phyloP scores from a whole-genome alignment of 108 stramenopile species.

The Nitzschia sp. region DNA sequence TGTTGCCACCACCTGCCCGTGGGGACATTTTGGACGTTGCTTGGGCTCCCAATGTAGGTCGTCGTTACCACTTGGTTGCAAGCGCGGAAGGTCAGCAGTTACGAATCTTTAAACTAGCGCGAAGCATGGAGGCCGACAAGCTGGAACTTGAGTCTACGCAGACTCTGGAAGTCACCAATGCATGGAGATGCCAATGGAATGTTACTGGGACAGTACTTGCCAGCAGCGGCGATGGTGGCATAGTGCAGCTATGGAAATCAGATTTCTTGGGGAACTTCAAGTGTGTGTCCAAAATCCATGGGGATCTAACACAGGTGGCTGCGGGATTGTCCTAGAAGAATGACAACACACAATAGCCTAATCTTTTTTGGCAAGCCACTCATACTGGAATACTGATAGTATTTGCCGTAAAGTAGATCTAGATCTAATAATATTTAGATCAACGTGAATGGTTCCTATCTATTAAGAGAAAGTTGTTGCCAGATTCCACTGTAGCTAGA shows the following conservation, averaged over 20 bases:
- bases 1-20: slow-evolving; percentile 49
- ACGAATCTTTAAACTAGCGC: slow-evolving; percentile 41
- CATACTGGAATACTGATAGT: too few relatives aligned
- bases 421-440: too few relatives aligned
- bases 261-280: slow-evolving; percentile 73
- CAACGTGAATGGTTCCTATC: neutral
- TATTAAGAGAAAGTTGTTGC: too few relatives aligned
- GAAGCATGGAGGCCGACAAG: slow-evolving; percentile 24
- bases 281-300: slow-evolving; percentile 69
- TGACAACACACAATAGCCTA: neutral
- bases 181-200: slow-evolving; percentile 75
- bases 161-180: slow-evolving; percentile 43
- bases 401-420: too few relatives aligned
- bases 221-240: slow-evolving; percentile 79
- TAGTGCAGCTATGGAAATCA: slow-evolving; percentile 78
- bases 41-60: slow-evolving; percentile 94
- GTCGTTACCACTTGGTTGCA: slow-evolving; percentile 88
- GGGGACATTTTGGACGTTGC: slow-evolving; percentile 82
- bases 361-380: too few relatives aligned
- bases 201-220: slow-evolving; percentile 92
- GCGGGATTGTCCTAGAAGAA: neutral
- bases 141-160: slow-evolving; percentile 68
- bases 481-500: too few relatives aligned
- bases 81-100: slow-evolving; percentile 52
- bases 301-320: slow-evolving; percentile 31